phyloP scores from a whole-genome alignment of 495 filamentous ascomycete species.

The Penicillium roqueforti region DNA sequence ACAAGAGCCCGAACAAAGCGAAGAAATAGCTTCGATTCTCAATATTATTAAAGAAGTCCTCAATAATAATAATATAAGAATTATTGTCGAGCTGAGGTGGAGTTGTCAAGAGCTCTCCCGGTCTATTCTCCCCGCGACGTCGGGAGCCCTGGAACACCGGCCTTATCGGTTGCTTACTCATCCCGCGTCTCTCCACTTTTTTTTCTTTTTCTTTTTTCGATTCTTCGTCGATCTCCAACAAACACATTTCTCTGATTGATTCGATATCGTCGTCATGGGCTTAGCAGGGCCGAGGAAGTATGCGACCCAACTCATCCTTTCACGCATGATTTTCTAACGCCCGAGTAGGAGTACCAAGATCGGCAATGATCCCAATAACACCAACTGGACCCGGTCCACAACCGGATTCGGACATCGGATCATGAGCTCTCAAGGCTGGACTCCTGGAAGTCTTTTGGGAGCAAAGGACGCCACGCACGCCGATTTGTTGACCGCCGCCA shows the following conservation, averaged over 20 bases:
- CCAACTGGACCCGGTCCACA: conserved; percentile 79
- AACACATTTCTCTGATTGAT: not conserved
- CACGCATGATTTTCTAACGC: conserved; percentile 2
- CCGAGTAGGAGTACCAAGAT: conserved; percentile 69
- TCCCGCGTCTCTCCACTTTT: conserved; percentile 3
- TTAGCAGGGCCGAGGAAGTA: conserved; percentile 72
- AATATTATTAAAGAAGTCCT: not conserved
- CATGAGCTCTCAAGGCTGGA: conserved; percentile 83
- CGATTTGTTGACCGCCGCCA: conserved; percentile 69
- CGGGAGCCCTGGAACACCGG: not conserved
- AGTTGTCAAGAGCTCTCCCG: not conserved
- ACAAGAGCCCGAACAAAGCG: not conserved
- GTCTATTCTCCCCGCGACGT: not conserved
- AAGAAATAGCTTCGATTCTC: not conserved
- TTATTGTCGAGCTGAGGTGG: not conserved
- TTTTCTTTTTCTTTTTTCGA: conserved; percentile 3
- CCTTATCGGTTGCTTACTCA: conserved; percentile 20
- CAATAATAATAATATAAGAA: not conserved
- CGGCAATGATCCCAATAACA: conserved; percentile 89
- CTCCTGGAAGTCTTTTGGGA: conserved; percentile 75
- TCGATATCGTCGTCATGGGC: conserved; percentile 54
- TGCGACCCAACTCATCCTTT: not conserved
- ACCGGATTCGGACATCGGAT: conserved; percentile 80
- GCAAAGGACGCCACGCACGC: conserved; percentile 67
- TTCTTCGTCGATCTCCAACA: not conserved